Evolutionary conservation across 257 asterid species (phyloP), one percentile per base, ranked within the genome.

Genomic region (Henckelia pumila): DNA sequence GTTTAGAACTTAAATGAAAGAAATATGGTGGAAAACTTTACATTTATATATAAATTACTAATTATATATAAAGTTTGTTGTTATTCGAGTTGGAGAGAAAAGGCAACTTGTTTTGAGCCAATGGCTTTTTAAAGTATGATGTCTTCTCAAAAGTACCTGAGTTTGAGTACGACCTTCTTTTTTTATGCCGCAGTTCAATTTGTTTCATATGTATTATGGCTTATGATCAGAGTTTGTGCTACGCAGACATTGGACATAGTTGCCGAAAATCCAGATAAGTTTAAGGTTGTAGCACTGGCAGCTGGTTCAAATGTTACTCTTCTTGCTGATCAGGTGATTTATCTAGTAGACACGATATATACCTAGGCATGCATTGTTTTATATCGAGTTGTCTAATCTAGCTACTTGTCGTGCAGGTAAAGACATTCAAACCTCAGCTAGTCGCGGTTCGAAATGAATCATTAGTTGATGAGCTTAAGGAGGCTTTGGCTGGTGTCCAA

Each of bases 271-370:
- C 97, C 96, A 0, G 95, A 88, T 64, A 94, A 91, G 74, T 94
- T 91, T 71, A 80, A 76, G 68, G 85, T 94, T 21, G 93, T 94
- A 8, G 97, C 99, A 63, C 99, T 94, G 75, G 96, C 99, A 53
- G 97, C 99, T 79, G 97, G 99, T 76, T 94, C 99, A 60, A 94
- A 94, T 73, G 88, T 94, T 55, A 79, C 99, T 49, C 99, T 94
- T 77, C 99, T 94, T 75, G 97, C 96, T 49, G 97, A 94, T 73
- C 99, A 94, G 95, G 99, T 93, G 71, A 66, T 77, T 32, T 44
- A 32, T 62, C 19, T 23, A 63, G 44, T 63, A 22, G 21, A 66
- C 23, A 52, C 47, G 47, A 56, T 23, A 4, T 30, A 23, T 30
- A 32, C 10, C 13, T 21, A 8, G 33, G 64, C 64, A 11, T 20